Base-by-base conservation (phyloP, 257 asterid genomes). In the Jasminum sambac region DNA sequence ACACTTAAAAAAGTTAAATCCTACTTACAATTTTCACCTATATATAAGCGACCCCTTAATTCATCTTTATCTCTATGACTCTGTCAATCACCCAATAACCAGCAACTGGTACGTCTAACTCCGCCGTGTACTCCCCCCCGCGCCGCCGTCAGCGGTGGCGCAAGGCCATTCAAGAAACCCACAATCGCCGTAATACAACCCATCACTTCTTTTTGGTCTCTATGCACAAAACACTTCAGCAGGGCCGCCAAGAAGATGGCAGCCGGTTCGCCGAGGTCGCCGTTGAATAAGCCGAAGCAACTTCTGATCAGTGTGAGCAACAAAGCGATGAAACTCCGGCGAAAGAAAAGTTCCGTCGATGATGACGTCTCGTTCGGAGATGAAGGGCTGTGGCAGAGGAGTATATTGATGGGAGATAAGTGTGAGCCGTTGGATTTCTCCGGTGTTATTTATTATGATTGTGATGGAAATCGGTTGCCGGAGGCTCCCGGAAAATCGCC, bases 361-460 rank as follows among this genome's bases (percentile, higher is more conserved):
- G 77, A 67, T 2, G 68, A 68, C 48, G 4, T 19, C 16, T 19
- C 61, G 26, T 83, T 77, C 38, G 85, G 85, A 62, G 85, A 83
- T n/a, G 86, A 80, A 69, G 84, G 88, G 21, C 69, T 84, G 60
- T 84, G 88, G 88, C 84, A 84, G 79, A 81, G 82, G 67, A 25
- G 68, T 5, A 84, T 84, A 19, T 57, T 84, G 74, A 82, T 84
- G 83, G 88, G 88, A 2, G 88, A 81, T 44, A 84, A 76, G 43
- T 84, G 88, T 67, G 80, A 84, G 78, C 88, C 88, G 71, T 79
- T 81, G 77, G 81, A 84, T 76, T 84, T 84, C 74, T 78, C 88
- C 68, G 88, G 88, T 43, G 88, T 84, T 30, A 84, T 84, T 81
- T 84, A 81, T 68, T 84, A 84, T 40, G 88, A 84, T 40, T 13